Conservation (phyloP, 1,284 basidiomycete species). For the Trichosporon sp. region DNA sequence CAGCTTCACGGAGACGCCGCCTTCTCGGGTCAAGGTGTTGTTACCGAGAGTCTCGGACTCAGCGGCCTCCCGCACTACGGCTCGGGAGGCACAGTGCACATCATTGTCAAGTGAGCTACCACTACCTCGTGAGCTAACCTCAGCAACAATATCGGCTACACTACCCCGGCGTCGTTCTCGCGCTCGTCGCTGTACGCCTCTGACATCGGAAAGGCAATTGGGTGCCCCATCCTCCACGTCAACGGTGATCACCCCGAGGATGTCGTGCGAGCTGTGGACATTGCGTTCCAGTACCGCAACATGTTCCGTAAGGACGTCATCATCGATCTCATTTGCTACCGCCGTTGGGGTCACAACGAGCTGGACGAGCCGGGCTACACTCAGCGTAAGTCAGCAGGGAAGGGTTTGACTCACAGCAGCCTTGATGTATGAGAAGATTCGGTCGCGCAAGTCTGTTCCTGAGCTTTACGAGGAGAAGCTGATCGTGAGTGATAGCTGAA, state of each 20-base stretch:
- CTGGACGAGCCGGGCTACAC: slow-evolving; percentile 87
- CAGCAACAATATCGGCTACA: slow-evolving; percentile 71
- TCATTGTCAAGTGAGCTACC: slow-evolving; percentile 77
- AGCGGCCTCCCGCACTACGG: slow-evolving; percentile 84
- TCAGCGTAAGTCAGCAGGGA: slow-evolving; percentile 52
- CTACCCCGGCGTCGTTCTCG: slow-evolving; percentile 73
- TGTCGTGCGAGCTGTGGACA: slow-evolving; percentile 71
- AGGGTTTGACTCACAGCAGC: slow-evolving; percentile 37
- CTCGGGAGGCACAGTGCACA: slow-evolving; percentile 77
- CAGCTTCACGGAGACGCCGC: slow-evolving; percentile 86
- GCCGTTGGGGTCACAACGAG: slow-evolving; percentile 80
- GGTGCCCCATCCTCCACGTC: slow-evolving; percentile 81
- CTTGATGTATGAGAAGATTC: slow-evolving; percentile 80
- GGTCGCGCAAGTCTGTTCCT: slow-evolving; percentile 69
- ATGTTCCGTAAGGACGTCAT: slow-evolving; percentile 83
- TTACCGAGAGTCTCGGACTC: slow-evolving; percentile 80
- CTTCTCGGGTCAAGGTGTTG: slow-evolving; percentile 80
- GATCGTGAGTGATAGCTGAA: slow-evolving; percentile 54
- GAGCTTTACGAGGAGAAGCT: slow-evolving; percentile 73
- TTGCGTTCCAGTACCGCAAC: slow-evolving; percentile 75
- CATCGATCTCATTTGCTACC: slow-evolving; percentile 79
- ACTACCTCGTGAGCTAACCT: neutral
- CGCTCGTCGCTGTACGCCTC: slow-evolving; percentile 83
- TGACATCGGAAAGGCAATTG: slow-evolving; percentile 83
- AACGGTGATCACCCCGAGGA: slow-evolving; percentile 87